phyloP scores from a whole-genome alignment of 345 rosid species.

The Sonneratia caseolaris region DNA sequence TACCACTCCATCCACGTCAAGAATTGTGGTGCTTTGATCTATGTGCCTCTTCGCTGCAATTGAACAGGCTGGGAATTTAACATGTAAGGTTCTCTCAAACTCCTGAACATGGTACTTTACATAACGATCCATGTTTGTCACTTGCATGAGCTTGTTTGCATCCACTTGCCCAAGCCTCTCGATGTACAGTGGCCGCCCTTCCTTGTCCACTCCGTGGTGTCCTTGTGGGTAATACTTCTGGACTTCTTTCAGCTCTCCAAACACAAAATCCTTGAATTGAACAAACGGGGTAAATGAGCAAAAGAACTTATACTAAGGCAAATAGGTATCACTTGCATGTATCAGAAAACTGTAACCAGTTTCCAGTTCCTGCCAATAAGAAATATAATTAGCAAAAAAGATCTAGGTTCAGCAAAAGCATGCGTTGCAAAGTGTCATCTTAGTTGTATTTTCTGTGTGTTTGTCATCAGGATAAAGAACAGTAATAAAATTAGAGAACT shows the following conservation, averaged over 20 bases:
- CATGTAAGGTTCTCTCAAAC: constrained; percentile 71
- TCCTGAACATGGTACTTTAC: constrained; percentile 82
- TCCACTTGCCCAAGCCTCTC: constrained; percentile 86
- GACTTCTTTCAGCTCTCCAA: constrained; percentile 56
- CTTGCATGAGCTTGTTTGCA: constrained; percentile 82
- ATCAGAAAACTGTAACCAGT: too few relatives aligned
- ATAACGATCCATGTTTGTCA: constrained; percentile 82
- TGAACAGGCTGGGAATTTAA: constrained; percentile 81
- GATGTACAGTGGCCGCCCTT: constrained; percentile 79
- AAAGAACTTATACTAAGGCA: neutral
- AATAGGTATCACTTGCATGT: too few relatives aligned
- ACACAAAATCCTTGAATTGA: constrained; percentile 58
- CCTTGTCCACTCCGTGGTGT: constrained; percentile 88
- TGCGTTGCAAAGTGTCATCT: too few relatives aligned
- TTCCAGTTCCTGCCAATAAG: too few relatives aligned
- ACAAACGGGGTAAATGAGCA: neutral
- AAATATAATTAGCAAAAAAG: too few relatives aligned
- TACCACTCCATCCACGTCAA: constrained; percentile 99
- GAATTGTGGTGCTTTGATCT: constrained; percentile 90
- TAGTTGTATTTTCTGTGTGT: too few relatives aligned
- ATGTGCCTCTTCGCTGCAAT: constrained; percentile 74
- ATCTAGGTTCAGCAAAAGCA: too few relatives aligned
- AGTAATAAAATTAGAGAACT: too few relatives aligned
- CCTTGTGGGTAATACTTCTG: constrained; percentile 81
- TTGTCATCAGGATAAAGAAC: too few relatives aligned